A percentile compares a stretch with the other conserved stretches of the same genome.
These are phyloP conservation scores for Dactylella cylindrospora DNA, from an alignment of 2,329 filamentous ascomycete species.

Conservation along the genomic window DNA sequence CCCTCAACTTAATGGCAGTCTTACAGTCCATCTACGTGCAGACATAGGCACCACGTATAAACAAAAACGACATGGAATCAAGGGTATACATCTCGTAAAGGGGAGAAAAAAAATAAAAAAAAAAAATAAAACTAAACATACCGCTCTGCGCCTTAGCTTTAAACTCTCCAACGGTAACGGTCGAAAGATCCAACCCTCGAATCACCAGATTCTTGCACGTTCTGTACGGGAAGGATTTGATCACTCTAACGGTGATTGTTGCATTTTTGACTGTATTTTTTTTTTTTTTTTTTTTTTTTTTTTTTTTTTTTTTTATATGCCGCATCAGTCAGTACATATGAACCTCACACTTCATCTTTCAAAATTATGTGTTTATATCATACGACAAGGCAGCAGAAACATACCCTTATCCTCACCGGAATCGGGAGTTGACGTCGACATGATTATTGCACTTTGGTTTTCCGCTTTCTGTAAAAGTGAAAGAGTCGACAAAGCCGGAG, in stretches of 20 bases:
- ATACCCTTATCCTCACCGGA: no score
- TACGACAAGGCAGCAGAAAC: no score
- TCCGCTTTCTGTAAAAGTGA: no score
- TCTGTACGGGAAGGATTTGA: conserved; percentile 49
- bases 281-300: conserved; percentile 5
- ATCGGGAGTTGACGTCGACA: no score
- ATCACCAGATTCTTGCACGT: conserved; percentile 48
- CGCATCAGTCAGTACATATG: not conserved
- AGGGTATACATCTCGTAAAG: not conserved
- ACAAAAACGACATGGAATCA: not conserved
- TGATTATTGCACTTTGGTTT: no score
- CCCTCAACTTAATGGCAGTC: no score
- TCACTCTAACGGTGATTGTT: conserved; percentile 49
- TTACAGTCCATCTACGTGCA: no score
- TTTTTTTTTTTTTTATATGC: conserved; percentile 1
- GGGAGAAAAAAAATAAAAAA: not conserved
- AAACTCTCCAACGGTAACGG: conserved; percentile 48
- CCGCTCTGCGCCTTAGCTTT: conserved; percentile 46
- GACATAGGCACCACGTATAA: no score
- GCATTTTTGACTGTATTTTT: conserved; percentile 32
- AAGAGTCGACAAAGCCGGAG: no score
- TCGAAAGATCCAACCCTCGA: conserved; percentile 48
- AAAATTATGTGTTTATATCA: no score
- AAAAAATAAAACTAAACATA: conserved; percentile 18
- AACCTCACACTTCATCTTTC: no score